phyloP scores from a whole-genome alignment of 208 protist genomes.

The Strigomonas culicis region DNA sequence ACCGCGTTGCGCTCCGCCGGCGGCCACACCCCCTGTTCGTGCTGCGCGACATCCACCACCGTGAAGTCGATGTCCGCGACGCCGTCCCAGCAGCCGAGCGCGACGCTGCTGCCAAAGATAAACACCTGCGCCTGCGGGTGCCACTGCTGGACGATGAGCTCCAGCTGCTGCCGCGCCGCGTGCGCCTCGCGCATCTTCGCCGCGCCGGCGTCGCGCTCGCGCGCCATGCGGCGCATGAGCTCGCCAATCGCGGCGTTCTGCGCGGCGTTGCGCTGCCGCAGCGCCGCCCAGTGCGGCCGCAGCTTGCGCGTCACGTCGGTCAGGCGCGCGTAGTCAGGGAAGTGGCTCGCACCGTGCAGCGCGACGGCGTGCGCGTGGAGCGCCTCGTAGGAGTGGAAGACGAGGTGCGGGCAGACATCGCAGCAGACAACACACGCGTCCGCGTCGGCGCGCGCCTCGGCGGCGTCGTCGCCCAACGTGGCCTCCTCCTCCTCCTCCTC shows the following conservation, averaged over 20 bases:
- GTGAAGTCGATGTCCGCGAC: constrained; percentile 89
- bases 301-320: constrained; percentile 42
- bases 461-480: background rate
- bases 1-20: constrained; percentile 80
- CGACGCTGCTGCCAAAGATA: constrained; percentile 83
- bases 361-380: constrained; percentile 55
- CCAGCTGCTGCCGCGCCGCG: constrained; percentile 73
- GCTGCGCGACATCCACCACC: constrained; percentile 71
- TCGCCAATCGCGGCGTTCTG: constrained; percentile 39
- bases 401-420: constrained; percentile 60
- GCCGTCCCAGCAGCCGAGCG: constrained; percentile 85
- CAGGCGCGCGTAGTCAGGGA: constrained; percentile 54
- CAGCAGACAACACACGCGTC: constrained; percentile 48
- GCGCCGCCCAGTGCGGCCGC: constrained; percentile 37
- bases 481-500: constrained; percentile 4
- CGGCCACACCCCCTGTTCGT: constrained; percentile 67
- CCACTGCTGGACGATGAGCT: constrained; percentile 76
- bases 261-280: constrained; percentile 26
- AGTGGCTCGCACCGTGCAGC: constrained; percentile 34
- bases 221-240: constrained; percentile 49
- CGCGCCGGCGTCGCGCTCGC: constrained; percentile 70
- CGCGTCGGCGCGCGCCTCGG: background rate
- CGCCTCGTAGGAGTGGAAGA: constrained; percentile 38
- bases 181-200: constrained; percentile 77
- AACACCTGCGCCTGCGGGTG: constrained; percentile 67